A percentile compares a stretch with the other conserved stretches of the same genome.
These are phyloP conservation scores for Platanthera zijinensis DNA, from an alignment of 106 monocot genomes.

Conservation along the genomic window DNA sequence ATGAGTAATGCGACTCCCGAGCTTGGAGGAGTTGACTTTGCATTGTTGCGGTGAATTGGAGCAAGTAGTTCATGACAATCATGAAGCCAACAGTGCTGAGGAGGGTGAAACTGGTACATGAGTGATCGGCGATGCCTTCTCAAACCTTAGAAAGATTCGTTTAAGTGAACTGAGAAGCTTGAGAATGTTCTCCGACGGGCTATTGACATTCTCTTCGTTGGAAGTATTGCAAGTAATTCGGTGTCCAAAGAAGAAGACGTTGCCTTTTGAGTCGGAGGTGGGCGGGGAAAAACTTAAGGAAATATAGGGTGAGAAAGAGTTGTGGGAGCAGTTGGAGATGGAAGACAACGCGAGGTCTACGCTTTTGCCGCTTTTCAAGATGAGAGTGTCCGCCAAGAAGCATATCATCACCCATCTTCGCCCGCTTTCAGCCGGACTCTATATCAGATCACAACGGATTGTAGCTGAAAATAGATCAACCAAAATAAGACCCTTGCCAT, in stretches of 20 bases:
- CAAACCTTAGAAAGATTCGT: not conserved
- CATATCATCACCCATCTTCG: too few species aligned
- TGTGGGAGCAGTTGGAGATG: constrained; percentile 7
- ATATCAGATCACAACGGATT: too few species aligned
- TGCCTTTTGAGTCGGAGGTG: constrained; percentile 1
- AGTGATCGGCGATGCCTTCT: not conserved
- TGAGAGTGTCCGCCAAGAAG: not conserved
- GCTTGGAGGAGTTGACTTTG: constrained; percentile 2
- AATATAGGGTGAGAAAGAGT: not conserved
- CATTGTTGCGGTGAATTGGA: constrained; percentile 4
- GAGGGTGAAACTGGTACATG: too few species aligned
- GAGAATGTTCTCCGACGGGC: not conserved
- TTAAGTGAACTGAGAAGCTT: not conserved
- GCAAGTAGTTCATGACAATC: not conserved
- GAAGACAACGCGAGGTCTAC: not conserved
- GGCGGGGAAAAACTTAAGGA: not conserved
- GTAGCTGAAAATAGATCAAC: too few species aligned
- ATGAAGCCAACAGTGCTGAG: too few species aligned
- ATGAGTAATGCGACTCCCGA: constrained; percentile 9
- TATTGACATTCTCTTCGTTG: not conserved
- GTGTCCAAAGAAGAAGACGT: not conserved
- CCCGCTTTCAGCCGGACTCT: too few species aligned
- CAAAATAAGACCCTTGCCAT: too few species aligned
- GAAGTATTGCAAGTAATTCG: not conserved
- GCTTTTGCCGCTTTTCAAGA: not conserved